These are phyloP conservation scores for Camelina sativa DNA, from an alignment of 345 rosid genomes.

Conservation along the genomic window DNA sequence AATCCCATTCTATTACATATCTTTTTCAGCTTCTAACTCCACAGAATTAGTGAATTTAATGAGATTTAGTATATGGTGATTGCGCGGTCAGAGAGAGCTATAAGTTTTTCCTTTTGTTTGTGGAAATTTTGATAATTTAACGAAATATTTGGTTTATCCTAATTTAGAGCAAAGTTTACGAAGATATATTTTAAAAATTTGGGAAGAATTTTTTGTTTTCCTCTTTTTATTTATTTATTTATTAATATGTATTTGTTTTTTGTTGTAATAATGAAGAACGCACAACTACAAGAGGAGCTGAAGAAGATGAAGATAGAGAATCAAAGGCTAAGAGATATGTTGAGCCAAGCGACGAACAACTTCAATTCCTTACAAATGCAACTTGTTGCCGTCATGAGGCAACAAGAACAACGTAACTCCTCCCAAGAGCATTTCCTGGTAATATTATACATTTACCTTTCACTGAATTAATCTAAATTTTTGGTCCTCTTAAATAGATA, in stretches of 20 bases:
- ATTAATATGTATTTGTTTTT: not conserved
- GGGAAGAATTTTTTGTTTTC: not conserved
- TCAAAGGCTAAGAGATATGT: slow-evolving; percentile 75
- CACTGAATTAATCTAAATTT: not conserved
- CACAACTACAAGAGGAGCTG: slow-evolving; percentile 67
- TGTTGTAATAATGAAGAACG: slow-evolving; percentile 50
- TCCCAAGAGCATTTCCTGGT: slow-evolving; percentile 29
- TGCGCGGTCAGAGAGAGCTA: not conserved
- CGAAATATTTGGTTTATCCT: not conserved
- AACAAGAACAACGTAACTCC: slow-evolving; percentile 37
- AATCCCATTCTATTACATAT: slow-evolving; percentile 5
- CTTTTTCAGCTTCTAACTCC: not conserved
- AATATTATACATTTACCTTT: not conserved
- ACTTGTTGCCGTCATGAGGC: slow-evolving; percentile 65
- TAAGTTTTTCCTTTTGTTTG: not conserved
- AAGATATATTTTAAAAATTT: not conserved
- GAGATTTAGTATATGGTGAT: not conserved
- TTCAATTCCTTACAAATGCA: slow-evolving; percentile 74
- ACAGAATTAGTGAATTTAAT: not conserved
- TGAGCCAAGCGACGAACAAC: slow-evolving; percentile 71
- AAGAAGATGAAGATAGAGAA: slow-evolving; percentile 74
- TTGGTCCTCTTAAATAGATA: not conserved
- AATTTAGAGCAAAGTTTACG: not conserved
- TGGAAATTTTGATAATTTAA: not conserved
- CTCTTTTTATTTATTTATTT: not conserved